These are phyloP conservation scores for Mollisia scopiformis DNA, from an alignment of 2,329 filamentous ascomycete species.

Conservation along the genomic window DNA sequence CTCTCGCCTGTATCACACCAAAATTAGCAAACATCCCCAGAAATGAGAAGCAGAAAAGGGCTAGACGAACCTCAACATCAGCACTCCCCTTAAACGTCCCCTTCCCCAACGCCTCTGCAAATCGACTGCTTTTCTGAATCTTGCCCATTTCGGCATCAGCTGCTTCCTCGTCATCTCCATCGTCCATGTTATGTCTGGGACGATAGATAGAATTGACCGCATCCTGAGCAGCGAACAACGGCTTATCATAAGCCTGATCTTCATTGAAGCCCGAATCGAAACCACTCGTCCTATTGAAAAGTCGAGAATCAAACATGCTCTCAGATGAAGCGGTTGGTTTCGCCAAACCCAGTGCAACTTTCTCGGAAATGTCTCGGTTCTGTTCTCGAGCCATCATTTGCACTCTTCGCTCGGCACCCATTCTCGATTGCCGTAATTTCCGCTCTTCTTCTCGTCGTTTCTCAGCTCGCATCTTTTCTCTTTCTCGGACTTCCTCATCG, in stretches of 20 bases:
- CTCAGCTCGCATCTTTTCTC: constrained; percentile 78
- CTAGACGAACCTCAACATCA: constrained; percentile 71
- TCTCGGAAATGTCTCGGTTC: constrained; percentile 95
- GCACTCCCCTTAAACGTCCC: constrained; percentile 89
- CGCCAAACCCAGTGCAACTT: constrained; percentile 89
- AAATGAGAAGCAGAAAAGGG: neutral
- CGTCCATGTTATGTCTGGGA: constrained; percentile 73
- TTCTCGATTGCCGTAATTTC: constrained; percentile 88
- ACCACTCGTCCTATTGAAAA: constrained; percentile 93
- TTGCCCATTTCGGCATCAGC: constrained; percentile 84
- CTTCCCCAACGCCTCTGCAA: constrained; percentile 79
- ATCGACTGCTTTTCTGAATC: constrained; percentile 83
- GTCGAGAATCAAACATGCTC: constrained; percentile 93
- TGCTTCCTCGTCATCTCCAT: constrained; percentile 76
- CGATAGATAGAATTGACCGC: constrained; percentile 94
- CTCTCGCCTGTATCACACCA: constrained; percentile 59
- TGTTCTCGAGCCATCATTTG: constrained; percentile 95
- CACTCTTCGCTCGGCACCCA: constrained; percentile 90
- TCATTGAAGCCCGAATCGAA: constrained; percentile 95
- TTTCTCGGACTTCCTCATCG: constrained; percentile 73
- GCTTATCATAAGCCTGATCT: constrained; percentile 96
- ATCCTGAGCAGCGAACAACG: constrained; percentile 93
- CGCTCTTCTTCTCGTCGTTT: constrained; percentile 81
- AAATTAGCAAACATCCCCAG: constrained; percentile 19
- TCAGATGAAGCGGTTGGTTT: constrained; percentile 93